A percentile compares a stretch with the other conserved stretches of the same genome.
These are phyloP conservation scores for Pseudozyma hubeiensis DNA, from an alignment of 1,284 basidiomycete genomes.

Conservation along the genomic window DNA sequence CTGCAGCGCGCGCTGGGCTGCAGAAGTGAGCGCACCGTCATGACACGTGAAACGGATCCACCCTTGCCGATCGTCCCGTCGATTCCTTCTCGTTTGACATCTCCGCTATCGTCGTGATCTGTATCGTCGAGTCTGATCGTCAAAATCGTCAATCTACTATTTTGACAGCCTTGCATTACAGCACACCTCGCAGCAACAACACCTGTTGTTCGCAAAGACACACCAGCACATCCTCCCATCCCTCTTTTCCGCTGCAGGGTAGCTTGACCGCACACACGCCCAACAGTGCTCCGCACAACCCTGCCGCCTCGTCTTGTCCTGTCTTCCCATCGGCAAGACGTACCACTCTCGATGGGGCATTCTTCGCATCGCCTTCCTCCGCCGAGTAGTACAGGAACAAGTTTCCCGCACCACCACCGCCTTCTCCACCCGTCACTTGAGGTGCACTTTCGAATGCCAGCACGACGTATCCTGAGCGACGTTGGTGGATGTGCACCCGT, in stretches of 20 bases:
- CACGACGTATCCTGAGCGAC: conserved; percentile 20
- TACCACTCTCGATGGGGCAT: conserved; percentile 42
- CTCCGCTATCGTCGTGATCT: no score
- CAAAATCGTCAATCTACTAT: neutral
- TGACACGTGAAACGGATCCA: neutral
- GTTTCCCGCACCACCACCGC: conserved; percentile 46
- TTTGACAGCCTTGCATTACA: conserved; percentile 3
- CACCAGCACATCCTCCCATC: conserved; percentile 23
- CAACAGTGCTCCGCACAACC: conserved; percentile 29
- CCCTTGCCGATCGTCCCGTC: neutral
- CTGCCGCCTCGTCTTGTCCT: neutral
- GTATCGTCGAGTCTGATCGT: no score
- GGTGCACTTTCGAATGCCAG: conserved; percentile 54
- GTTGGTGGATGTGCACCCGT: conserved; percentile 48
- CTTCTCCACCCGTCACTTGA: conserved; percentile 21
- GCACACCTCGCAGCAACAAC: conserved; percentile 33
- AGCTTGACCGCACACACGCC: conserved; percentile 26
- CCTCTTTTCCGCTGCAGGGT: neutral
- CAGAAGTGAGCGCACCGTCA: neutral
- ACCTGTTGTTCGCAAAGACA: conserved; percentile 46
- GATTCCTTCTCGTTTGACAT: no score
- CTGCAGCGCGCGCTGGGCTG: conserved; percentile 11
- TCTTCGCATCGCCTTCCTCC: conserved; percentile 4
- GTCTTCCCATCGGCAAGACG: conserved; percentile 25
- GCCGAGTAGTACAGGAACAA: conserved; percentile 56